Conservation (phyloP, 768 basidiomycete species). For the Kwoniella pini region DNA sequence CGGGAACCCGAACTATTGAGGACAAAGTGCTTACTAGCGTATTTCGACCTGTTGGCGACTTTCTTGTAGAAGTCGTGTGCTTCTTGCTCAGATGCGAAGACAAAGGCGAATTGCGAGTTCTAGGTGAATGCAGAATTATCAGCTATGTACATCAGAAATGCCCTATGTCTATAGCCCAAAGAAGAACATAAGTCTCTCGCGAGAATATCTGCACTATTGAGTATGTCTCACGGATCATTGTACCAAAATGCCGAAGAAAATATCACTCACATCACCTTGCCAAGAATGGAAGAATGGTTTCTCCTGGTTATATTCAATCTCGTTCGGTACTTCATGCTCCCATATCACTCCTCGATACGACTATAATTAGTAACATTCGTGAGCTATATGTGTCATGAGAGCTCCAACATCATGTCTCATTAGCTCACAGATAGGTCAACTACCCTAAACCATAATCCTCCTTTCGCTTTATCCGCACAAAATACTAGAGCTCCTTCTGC, state of each 20-base stretch:
- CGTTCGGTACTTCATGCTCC: conserved; percentile 87
- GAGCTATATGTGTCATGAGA: neutral
- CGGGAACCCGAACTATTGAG: too few species aligned
- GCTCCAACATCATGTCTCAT: too few species aligned
- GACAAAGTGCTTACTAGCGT: conserved; percentile 56
- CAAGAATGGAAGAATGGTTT: conserved; percentile 91
- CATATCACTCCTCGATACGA: conserved; percentile 86
- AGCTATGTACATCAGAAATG: neutral
- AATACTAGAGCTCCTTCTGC: conserved; percentile 82
- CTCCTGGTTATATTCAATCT: conserved; percentile 78
- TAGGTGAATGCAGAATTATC: conserved; percentile 50
- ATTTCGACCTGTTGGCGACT: conserved; percentile 67
- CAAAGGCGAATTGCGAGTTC: conserved; percentile 88
- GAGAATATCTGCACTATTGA: too few species aligned
- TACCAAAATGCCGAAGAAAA: neutral
- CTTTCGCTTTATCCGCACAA: conserved; percentile 63
- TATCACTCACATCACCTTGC: conserved; percentile 77
- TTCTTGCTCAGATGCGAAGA: conserved; percentile 83
- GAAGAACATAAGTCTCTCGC: too few species aligned
- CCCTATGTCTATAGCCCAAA: too few species aligned
- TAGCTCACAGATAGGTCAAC: conserved; percentile 66
- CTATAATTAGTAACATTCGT: conserved; percentile 33
- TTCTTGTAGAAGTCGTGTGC: conserved; percentile 85
- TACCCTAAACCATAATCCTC: conserved; percentile 68
- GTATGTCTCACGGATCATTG: too few species aligned